Evolutionary conservation across 2,329 filamentous ascomycete genomes (phyloP).

Genomic region (Xylariomycetidae sp.): DNA sequence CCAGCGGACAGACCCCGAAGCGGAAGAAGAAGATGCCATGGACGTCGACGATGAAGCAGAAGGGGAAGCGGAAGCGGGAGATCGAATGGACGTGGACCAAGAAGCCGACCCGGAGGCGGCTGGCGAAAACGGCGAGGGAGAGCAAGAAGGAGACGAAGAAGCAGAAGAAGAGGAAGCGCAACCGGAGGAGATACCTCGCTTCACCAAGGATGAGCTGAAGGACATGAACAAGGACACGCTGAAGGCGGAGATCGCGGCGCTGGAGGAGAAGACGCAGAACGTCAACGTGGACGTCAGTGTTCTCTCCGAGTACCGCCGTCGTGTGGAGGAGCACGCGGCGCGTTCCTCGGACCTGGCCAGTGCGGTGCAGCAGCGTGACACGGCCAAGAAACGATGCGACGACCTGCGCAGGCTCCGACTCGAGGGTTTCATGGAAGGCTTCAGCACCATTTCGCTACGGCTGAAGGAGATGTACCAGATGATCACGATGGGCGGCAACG

Average conservation of each 20-base stretch:
- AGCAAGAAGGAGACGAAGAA: slow-evolving; percentile 18
- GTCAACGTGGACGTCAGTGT: slow-evolving; percentile 85
- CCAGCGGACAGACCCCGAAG: slow-evolving; percentile 26
- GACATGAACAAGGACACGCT: slow-evolving; percentile 59
- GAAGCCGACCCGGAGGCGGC: slow-evolving; percentile 17
- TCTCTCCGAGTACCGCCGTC: slow-evolving; percentile 78
- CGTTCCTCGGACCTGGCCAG: slow-evolving; percentile 78
- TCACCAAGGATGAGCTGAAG: slow-evolving; percentile 64
- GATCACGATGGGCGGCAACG: slow-evolving; percentile 99
- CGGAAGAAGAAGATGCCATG: slow-evolving; percentile 6
- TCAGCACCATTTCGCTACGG: slow-evolving; percentile 85
- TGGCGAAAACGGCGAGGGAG: slow-evolving; percentile 17
- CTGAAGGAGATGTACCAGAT: slow-evolving; percentile 99
- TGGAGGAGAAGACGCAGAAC: slow-evolving; percentile 71
- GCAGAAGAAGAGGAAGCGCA: slow-evolving; percentile 19
- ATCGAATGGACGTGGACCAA: slow-evolving; percentile 14
- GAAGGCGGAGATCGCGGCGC: slow-evolving; percentile 54
- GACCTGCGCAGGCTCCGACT: slow-evolving; percentile 84
- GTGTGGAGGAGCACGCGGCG: slow-evolving; percentile 74
- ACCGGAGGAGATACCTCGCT: slow-evolving; percentile 63
- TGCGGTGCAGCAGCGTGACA: slow-evolving; percentile 72
- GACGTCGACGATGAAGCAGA: slow-evolving; percentile 17
- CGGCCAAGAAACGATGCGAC: slow-evolving; percentile 86
- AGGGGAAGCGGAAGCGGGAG: slow-evolving; percentile 7
- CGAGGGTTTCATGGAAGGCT: slow-evolving; percentile 98